Conservation (phyloP, 1,284 basidiomycete species). For the Ustilago crameri region DNA sequence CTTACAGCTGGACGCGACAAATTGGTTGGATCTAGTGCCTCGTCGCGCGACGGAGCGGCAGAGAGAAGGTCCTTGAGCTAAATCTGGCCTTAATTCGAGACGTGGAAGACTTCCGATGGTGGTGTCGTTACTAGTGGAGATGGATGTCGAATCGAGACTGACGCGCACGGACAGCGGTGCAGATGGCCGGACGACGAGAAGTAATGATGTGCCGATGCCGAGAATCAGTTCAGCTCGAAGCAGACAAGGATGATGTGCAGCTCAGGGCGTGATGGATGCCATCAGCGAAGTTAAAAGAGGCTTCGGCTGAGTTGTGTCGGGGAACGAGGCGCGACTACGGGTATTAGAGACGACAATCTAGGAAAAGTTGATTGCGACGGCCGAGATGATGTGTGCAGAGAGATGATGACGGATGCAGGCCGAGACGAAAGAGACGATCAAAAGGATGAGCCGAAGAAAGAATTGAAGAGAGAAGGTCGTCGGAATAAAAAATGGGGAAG, state of each 20-base stretch:
- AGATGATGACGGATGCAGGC: constrained; percentile 2
- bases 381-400: neutral
- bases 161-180: constrained; percentile 2
- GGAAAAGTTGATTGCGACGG: constrained; percentile 2
- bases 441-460: constrained; percentile 4
- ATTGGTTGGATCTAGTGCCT: neutral
- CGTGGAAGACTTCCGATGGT: neutral
- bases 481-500: constrained; percentile 1
- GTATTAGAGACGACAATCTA: constrained; percentile 2
- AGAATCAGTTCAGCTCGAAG: neutral
- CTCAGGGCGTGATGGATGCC: neutral
- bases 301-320: neutral
- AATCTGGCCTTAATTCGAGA: neutral
- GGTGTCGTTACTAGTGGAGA: neutral
- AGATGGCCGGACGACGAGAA: neutral
- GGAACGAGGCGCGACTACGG: neutral
- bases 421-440: constrained; percentile 2
- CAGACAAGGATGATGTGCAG: neutral
- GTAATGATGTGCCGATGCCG: neutral
- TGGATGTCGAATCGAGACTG: neutral
- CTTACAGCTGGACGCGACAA: neutral
- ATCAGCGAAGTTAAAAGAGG: neutral
- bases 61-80: neutral
- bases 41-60: neutral
- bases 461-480: neutral